Percentiles rank a stretch among this genome's conserved stretches.
Conservation (phyloP, 352 stramenopile genomes). For the Phytophthora pisi region DNA sequence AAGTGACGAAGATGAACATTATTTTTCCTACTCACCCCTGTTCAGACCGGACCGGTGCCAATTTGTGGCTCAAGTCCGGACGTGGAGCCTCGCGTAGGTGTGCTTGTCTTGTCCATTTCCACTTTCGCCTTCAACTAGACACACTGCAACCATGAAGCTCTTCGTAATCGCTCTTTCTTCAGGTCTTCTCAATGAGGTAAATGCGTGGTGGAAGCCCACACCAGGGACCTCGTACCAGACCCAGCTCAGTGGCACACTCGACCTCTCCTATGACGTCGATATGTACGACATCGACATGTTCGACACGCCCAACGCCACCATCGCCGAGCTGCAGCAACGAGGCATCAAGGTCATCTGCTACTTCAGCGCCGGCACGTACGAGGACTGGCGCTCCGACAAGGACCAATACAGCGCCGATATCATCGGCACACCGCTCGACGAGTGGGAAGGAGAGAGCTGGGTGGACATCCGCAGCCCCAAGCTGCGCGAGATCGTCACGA, state of each 20-base stretch:
- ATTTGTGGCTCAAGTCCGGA: not conserved
- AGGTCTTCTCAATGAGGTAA: not conserved
- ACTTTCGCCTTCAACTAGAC: not conserved
- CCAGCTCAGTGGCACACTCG: slow-evolving; percentile 38
- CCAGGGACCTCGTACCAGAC: slow-evolving; percentile 49
- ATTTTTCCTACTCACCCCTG: slow-evolving; percentile 5
- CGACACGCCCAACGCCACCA: slow-evolving; percentile 37
- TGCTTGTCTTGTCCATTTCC: not conserved
- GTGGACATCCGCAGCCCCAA: slow-evolving; percentile 42
- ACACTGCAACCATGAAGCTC: no score
- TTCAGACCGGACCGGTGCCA: slow-evolving; percentile 13
- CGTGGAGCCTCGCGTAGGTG: not conserved
- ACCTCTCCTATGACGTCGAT: slow-evolving; percentile 38
- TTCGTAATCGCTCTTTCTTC: no score
- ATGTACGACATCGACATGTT: slow-evolving; percentile 54
- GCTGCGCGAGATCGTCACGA: slow-evolving; percentile 45
- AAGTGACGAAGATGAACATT: slow-evolving; percentile 13
- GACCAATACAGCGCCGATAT: slow-evolving; percentile 41
- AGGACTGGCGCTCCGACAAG: slow-evolving; percentile 57
- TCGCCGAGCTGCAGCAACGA: slow-evolving; percentile 32
- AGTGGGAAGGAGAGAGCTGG: slow-evolving; percentile 49
- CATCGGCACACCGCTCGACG: slow-evolving; percentile 34
- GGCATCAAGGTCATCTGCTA: slow-evolving; percentile 60
- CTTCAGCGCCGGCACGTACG: slow-evolving; percentile 60
- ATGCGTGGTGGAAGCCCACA: slow-evolving; percentile 45